These are phyloP conservation scores for Naematelia encephala DNA, from an alignment of 768 basidiomycete species.

Conservation along the genomic window DNA sequence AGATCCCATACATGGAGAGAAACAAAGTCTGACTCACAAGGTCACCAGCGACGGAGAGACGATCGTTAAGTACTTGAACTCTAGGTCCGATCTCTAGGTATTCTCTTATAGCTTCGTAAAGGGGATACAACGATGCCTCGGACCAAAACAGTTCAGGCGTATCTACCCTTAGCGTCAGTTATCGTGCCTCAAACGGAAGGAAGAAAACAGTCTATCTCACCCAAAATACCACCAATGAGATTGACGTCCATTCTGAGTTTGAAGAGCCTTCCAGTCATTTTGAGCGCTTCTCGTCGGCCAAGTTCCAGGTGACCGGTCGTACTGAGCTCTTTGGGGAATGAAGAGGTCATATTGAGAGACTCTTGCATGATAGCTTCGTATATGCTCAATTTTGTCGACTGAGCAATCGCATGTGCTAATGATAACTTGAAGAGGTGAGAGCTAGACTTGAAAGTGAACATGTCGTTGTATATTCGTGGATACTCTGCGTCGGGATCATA, in stretches of 20 bases:
- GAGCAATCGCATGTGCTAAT: conserved; percentile 89
- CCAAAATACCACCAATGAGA: conserved; percentile 81
- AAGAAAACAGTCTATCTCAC: conserved; percentile 39
- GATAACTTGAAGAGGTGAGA: conserved; percentile 66
- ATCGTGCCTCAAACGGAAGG: too few relatives aligned
- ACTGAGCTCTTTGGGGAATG: conserved; percentile 81
- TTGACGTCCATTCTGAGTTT: conserved; percentile 85
- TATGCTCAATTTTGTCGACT: conserved; percentile 84
- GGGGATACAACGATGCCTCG: conserved; percentile 78
- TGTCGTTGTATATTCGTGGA: conserved; percentile 92
- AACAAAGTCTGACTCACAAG: conserved; percentile 62
- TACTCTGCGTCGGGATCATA: conserved; percentile 79
- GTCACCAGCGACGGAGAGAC: conserved; percentile 79
- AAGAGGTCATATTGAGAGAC: conserved; percentile 74
- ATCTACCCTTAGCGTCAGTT: too few relatives aligned
- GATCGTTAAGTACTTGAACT: conserved; percentile 82
- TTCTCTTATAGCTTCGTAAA: conserved; percentile 89
- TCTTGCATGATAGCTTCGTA: conserved; percentile 76
- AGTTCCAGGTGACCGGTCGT: conserved; percentile 70
- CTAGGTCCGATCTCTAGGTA: conserved; percentile 88
- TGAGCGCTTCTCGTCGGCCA: conserved; percentile 75
- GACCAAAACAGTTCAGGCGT: conserved; percentile 93
- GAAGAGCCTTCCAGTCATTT: conserved; percentile 80
- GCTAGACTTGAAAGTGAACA: conserved; percentile 89
- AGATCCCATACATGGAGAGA: neutral